Conservation (phyloP, 176 grass and related monocot species). For the Carex cristatella region DNA sequence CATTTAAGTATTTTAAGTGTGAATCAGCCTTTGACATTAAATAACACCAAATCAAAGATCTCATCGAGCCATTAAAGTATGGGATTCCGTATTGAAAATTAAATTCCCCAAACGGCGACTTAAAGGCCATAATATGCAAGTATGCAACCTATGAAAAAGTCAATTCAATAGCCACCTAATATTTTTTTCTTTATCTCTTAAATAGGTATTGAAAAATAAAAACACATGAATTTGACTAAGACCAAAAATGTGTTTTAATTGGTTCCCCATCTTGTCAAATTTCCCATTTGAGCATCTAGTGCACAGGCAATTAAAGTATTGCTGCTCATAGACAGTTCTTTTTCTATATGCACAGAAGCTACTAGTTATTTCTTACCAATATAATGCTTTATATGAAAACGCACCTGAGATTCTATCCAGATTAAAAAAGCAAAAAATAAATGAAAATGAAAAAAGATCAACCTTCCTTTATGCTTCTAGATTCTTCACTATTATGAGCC, state of each 20-base stretch:
- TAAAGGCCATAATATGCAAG: background rate
- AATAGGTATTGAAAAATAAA: background rate
- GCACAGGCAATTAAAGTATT: background rate
- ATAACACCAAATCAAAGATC: background rate
- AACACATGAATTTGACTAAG: background rate
- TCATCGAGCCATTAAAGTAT: background rate
- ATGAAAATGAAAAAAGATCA: constrained; percentile 29
- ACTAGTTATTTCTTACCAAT: constrained; percentile 16
- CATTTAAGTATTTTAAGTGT: background rate
- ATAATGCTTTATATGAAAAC: constrained; percentile 2
- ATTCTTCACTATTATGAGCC: background rate
- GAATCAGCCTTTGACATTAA: background rate
- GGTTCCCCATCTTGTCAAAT: background rate
- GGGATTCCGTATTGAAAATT: background rate
- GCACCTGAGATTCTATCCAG: background rate
- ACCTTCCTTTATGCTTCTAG: constrained; percentile 38
- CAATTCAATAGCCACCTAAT: background rate
- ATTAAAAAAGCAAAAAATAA: background rate
- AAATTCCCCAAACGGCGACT: background rate
- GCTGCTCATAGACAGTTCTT: background rate
- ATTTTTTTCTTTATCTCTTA: background rate
- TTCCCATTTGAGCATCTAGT: background rate
- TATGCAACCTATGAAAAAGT: background rate
- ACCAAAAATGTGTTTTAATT: background rate
- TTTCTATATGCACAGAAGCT: constrained; percentile 23